Conservation (phyloP, 306 rosid genomes). For the Trifolium dubium region DNA sequence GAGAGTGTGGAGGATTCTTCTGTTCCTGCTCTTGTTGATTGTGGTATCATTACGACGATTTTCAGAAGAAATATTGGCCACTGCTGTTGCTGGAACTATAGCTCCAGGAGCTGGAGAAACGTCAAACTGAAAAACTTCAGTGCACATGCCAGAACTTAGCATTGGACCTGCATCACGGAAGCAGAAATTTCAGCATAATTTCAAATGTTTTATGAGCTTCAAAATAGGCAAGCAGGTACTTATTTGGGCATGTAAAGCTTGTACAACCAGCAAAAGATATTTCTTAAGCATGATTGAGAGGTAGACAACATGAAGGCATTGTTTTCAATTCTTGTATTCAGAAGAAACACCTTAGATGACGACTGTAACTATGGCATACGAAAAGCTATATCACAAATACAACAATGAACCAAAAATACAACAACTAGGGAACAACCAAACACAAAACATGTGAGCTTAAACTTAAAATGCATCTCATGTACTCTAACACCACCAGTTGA, state of each 20-base stretch:
- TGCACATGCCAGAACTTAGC: conserved; percentile 97
- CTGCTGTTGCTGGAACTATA: conserved; percentile 81
- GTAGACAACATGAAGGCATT: conserved; percentile 3
- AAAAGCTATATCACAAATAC: conserved; percentile 13
- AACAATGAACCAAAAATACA: conserved; percentile 16
- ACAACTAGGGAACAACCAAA: conserved; percentile 15
- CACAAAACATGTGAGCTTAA: neutral
- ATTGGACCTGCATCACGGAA: conserved; percentile 71
- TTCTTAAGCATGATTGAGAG: conserved; percentile 20
- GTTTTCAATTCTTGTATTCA: conserved; percentile 25
- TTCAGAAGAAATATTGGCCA: conserved; percentile 52
- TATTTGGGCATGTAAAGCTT: conserved; percentile 13
- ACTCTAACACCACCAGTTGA: conserved; percentile 14
- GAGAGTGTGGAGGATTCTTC: conserved; percentile 78
- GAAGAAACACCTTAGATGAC: neutral
- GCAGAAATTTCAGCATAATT: conserved; percentile 30
- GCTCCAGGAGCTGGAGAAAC: conserved; percentile 79
- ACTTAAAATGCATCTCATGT: neutral
- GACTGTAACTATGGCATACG: neutral
- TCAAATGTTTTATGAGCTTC: neutral
- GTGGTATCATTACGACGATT: conserved; percentile 52
- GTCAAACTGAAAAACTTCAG: conserved; percentile 95
- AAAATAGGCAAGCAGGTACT: conserved; percentile 18
- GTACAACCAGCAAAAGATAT: conserved; percentile 22
- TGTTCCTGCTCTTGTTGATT: conserved; percentile 58